phyloP scores from a whole-genome alignment of 257 asterid species.

The Penstemon eatonii region DNA sequence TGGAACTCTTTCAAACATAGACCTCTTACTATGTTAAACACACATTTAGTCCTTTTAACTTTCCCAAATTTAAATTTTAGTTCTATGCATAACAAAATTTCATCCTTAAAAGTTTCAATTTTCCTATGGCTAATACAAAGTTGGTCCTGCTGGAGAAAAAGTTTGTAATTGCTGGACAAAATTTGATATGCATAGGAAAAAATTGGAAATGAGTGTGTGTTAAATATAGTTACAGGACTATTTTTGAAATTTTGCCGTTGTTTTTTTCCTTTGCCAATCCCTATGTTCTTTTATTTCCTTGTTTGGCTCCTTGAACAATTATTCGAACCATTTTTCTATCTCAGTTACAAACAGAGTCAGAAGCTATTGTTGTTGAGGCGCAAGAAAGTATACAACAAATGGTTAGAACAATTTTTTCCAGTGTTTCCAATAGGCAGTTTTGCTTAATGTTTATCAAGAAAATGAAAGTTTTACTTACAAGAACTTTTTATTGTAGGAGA shows the following conservation, averaged over 20 bases:
- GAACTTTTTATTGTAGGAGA: slow-evolving; percentile 51
- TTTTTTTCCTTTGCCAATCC: slow-evolving; percentile 5
- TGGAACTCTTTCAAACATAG: too few species aligned
- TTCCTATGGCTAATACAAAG: too few species aligned
- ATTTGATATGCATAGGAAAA: too few species aligned
- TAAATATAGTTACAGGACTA: too few species aligned
- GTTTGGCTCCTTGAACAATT: background rate
- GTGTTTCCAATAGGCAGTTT: background rate
- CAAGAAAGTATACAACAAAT: slow-evolving; percentile 63
- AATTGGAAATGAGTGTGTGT: too few species aligned
- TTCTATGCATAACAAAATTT: too few species aligned
- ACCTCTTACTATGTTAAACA: too few species aligned
- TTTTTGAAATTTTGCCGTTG: too few species aligned
- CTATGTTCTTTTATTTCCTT: slow-evolving; percentile 20
- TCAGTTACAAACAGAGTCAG: slow-evolving; percentile 72
- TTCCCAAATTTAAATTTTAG: too few species aligned
- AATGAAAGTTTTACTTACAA: slow-evolving; percentile 5
- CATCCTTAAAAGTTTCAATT: too few species aligned
- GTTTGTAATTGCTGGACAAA: too few species aligned
- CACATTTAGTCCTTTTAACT: background rate
- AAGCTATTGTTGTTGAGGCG: slow-evolving; percentile 54
- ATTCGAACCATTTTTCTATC: slow-evolving; percentile 20
- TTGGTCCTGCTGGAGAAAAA: too few species aligned
- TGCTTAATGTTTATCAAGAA: slow-evolving; percentile 11
- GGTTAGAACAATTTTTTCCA: slow-evolving; percentile 40